Base-by-base conservation (phyloP, 208 protist genomes). In the Leishmania aethiopica region DNA sequence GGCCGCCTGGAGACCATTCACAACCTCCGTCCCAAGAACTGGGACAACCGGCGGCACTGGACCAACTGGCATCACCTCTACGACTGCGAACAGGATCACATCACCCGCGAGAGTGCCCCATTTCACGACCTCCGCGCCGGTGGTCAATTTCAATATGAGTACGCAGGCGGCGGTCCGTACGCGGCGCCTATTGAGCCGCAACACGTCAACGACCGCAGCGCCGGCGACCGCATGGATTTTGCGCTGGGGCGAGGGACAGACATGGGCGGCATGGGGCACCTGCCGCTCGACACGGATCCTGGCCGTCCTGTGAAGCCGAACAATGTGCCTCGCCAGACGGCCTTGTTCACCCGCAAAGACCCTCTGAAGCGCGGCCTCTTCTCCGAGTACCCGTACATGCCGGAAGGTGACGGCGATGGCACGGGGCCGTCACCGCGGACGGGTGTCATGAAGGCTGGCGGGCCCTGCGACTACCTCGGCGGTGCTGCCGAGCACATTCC, bases 51-150 rank as follows among this genome's bases (percentile, higher is more conserved):
- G 22, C 90, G 93, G 66, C 93, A 97, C 85, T 98, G 95, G 95
- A 95, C 95, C 32, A 96, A 98, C 87, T 97, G 95, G 93, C 93
- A 97, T 83, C 93, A 97, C 82, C 89, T 96, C 73, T 96, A 97
- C 80, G 93, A 96, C 90, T 97, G 93, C 86, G 93, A 95, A 82
- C 87, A 90, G 73, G 93, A 98, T 77, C 95, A 98, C 84, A 86
- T 96, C 64, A 87, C 88, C 28, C 92, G 95, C 66, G 95, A 98
- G 86, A 98, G 95, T 77, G 87, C 86, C 77, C 95, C 95, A 0
- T 97, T 98, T 76, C 93, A 98, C 78, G 95, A 98, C 78, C 90
- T 98, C 45, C 93, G 95, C 85, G 55, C 93, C 22, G 95, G 93
- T 51, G 95, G 95, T 42, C 92, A 97, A 84, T 98, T 98, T 85